phyloP scores from a whole-genome alignment of 257 asterid species.

The Solanum phureja region DNA sequence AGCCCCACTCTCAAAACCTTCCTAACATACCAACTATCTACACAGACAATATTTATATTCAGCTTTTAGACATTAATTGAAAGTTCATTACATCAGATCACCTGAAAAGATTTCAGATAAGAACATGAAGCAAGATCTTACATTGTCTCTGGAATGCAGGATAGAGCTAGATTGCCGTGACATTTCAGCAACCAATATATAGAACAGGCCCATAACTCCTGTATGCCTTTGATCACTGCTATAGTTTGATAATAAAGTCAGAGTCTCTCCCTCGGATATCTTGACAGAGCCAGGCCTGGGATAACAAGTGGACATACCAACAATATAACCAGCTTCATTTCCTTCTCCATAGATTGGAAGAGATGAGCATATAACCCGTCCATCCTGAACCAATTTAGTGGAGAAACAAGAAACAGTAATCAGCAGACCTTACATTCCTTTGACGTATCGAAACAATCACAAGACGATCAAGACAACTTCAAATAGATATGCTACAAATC shows the following conservation, averaged over 20 bases:
- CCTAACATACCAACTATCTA: neutral
- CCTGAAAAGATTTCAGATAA: neutral
- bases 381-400: conserved; percentile 36
- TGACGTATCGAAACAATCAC: neutral
- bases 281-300: conserved; percentile 72
- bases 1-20: neutral
- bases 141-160: conserved; percentile 19
- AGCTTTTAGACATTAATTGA: neutral
- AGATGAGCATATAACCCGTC: conserved; percentile 64
- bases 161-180: conserved; percentile 7
- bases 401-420: neutral
- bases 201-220: conserved; percentile 92
- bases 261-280: conserved; percentile 58
- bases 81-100: neutral
- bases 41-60: neutral
- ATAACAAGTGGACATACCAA: conserved; percentile 86
- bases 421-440: neutral
- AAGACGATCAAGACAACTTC: neutral
- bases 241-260: conserved; percentile 60
- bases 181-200: conserved; percentile 56
- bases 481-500: neutral
- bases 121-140: conserved; percentile 9
- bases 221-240: conserved; percentile 44
- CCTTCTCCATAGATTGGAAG: conserved; percentile 63
- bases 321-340: conserved; percentile 75